Base-by-base conservation (phyloP, 768 basidiomycete genomes). In the Nidularia pulvinata region DNA sequence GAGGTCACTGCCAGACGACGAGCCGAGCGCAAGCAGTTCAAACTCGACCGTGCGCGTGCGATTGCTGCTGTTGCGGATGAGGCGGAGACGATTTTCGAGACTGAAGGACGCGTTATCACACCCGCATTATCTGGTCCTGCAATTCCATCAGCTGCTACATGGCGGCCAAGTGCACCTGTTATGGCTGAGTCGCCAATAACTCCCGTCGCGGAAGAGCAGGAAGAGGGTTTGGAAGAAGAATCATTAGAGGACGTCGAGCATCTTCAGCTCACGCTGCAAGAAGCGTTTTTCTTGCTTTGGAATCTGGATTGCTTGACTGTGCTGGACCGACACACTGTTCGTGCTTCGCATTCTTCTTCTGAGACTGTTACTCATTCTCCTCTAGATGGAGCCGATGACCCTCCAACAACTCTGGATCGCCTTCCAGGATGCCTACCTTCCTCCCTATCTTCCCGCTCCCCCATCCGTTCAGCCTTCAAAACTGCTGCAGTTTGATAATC, bases 231-330 rank as follows among this genome's bases (percentile, higher is more conserved):
- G 10, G 68, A 72, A 7, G 68, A 82, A 30, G 82, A 84, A 46
- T 70, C 76, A 0, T 72, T 86, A 5, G 82, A 86, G 55, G 85
- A 95, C 59, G 71, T 93, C 46, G 95, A 97, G 66, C 94, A 96
- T 71, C 79, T 98, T 30, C 95, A 97, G 63, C 80, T 98, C 32
- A 91, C 91, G 0, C 80, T 94, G 2, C 85, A 85, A 59, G 95
- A 97, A 66, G 91, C 93, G 0, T 95, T 93, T 67, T 97, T 96
- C 67, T 74, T 98, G 43, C 61, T 85, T 2, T 93, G 94, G 88
- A 87, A 80, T 56, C 66, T 97, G 5, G 90, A 91, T 55, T 95
- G 93, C 61, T 76, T 98, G 32, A 84, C 82, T 2, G 73, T 97
- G 5, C 63, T 84, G 3, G 80, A 89, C 65, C 74, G 87, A 7